Conservation (phyloP, 2,329 filamentous ascomycete species). For the Colletotrichum sp. region DNA sequence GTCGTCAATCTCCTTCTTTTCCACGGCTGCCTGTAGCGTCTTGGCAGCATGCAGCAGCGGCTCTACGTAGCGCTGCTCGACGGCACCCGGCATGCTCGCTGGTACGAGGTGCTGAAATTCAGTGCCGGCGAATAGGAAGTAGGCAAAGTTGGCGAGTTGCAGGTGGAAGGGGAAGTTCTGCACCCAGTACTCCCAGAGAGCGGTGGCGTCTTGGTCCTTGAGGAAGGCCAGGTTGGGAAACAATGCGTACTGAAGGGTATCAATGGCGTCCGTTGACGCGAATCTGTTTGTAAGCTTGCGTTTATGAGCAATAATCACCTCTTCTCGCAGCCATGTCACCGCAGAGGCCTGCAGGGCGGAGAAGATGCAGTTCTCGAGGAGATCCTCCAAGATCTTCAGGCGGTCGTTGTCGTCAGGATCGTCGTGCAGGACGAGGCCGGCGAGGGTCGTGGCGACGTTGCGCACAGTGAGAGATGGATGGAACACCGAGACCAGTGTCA, state of each 20-base stretch:
- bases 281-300: constrained; percentile 43
- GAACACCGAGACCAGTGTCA: constrained; percentile 63
- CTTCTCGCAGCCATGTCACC: constrained; percentile 68
- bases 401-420: constrained; percentile 65
- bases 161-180: constrained; percentile 60
- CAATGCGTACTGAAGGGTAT: constrained; percentile 64
- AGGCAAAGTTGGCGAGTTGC: constrained; percentile 65
- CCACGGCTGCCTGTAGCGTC: constrained; percentile 34
- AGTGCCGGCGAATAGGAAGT: constrained; percentile 56
- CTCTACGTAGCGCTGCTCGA: constrained; percentile 63
- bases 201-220: constrained; percentile 42
- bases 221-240: constrained; percentile 63
- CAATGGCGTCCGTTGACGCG: constrained; percentile 58
- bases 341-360: constrained; percentile 67
- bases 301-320: constrained; percentile 55
- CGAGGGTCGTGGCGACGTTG: constrained; percentile 59
- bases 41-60: constrained; percentile 54
- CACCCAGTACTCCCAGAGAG: constrained; percentile 54
- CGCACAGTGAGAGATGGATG: constrained; percentile 59
- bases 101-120: constrained; percentile 56
- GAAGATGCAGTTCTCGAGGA: constrained; percentile 70
- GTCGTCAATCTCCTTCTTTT: constrained; percentile 35
- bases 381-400: constrained; percentile 66
- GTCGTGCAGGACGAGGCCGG: constrained; percentile 60
- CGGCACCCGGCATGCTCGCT: constrained; percentile 59